These are phyloP conservation scores for Diplocarpon rosae DNA, from an alignment of 2,329 filamentous ascomycete genomes.

Conservation along the genomic window DNA sequence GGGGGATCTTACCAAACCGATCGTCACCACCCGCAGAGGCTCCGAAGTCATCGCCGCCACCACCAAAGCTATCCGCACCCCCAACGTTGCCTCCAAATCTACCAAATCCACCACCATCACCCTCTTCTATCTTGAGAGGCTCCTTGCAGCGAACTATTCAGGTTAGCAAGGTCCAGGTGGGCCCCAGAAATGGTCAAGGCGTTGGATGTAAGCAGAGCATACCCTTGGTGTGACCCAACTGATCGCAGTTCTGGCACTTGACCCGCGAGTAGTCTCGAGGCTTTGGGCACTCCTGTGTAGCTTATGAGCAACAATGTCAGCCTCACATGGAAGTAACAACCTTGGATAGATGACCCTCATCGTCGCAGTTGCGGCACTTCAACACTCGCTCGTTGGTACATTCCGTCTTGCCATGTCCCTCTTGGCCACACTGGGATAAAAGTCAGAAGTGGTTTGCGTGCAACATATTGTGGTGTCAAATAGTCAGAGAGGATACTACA, in stretches of 20 bases:
- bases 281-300: constrained; percentile 32
- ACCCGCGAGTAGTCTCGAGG: constrained; percentile 36
- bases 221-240: constrained; percentile 22
- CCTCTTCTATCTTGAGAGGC: background rate
- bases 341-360: constrained; percentile 52
- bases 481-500: too few species aligned
- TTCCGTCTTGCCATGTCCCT: constrained; percentile 28
- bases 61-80: constrained; percentile 1
- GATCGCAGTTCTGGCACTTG: constrained; percentile 45
- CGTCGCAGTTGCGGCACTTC: constrained; percentile 52
- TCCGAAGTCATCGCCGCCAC: background rate
- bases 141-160: background rate
- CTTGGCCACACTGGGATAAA: constrained; percentile 11
- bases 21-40: background rate
- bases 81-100: constrained; percentile 12
- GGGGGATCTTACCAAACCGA: too few species aligned
- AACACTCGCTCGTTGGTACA: constrained; percentile 30
- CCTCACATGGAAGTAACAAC: background rate
- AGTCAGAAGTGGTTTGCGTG: too few species aligned
- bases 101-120: constrained; percentile 13
- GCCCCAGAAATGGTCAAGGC: too few species aligned
- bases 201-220: background rate
- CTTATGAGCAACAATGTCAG: constrained; percentile 20
- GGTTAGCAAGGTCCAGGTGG: background rate
- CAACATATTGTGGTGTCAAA: too few species aligned